These are phyloP conservation scores for Colletotrichum paranaense DNA, from an alignment of 2,329 filamentous ascomycete species.

Conservation along the genomic window DNA sequence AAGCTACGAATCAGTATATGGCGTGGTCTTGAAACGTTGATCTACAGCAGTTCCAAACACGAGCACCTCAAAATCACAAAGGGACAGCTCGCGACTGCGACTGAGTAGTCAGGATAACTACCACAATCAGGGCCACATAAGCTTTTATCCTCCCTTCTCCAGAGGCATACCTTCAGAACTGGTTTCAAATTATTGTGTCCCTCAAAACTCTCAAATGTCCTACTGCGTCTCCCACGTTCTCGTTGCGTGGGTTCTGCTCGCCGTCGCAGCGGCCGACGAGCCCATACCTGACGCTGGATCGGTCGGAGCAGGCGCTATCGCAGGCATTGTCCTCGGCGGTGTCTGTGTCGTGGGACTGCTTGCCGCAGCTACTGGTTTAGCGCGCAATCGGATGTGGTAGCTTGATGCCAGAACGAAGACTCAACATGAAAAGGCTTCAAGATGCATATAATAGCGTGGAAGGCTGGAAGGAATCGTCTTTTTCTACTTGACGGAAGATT, in stretches of 20 bases:
- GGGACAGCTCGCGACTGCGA: neutral
- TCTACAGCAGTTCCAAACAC: neutral
- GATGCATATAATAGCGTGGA: too few relatives aligned
- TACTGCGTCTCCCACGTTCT: neutral
- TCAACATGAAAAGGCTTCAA: neutral
- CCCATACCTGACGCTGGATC: neutral
- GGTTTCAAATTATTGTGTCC: neutral
- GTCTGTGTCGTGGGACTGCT: neutral
- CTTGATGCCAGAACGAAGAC: too few relatives aligned
- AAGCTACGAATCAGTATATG: neutral
- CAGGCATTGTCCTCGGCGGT: constrained; percentile 6
- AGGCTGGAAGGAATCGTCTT: too few relatives aligned
- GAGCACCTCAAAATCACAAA: neutral
- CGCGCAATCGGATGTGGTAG: neutral
- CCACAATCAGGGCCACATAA: neutral
- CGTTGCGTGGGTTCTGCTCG: neutral
- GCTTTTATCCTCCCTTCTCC: neutral
- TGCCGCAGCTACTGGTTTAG: neutral
- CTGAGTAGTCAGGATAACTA: neutral
- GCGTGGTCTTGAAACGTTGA: neutral
- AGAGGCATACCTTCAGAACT: neutral
- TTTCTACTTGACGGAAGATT: neutral
- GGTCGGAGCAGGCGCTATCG: neutral
- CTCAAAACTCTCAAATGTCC: neutral
- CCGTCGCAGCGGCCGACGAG: neutral